Percentiles rank a stretch among this genome's conserved stretches.
phyloP scores from a whole-genome alignment of 768 basidiomycete genomes.

The Myochromella boudieri region DNA sequence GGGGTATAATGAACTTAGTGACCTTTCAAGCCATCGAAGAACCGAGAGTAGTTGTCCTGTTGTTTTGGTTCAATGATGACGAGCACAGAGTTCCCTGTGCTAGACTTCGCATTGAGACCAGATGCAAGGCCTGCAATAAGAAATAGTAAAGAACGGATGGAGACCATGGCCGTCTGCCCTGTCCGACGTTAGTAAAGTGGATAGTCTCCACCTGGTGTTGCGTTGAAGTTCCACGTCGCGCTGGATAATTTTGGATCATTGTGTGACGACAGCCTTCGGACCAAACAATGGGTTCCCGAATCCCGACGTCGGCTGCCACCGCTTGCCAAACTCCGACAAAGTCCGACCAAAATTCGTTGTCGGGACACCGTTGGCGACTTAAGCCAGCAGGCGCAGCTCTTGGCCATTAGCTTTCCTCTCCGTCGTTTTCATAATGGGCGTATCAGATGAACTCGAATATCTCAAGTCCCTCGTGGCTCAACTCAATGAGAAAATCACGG shows the following conservation, averaged over 20 bases:
- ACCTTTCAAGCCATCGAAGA: conserved; percentile 83
- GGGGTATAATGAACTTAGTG: conserved; percentile 9
- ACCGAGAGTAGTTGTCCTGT: conserved; percentile 75
- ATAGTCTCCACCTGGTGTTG: conserved; percentile 1
- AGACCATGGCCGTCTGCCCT: conserved; percentile 32
- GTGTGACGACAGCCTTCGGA: conserved; percentile 14
- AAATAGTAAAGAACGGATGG: conserved; percentile 33
- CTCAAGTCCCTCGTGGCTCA: conserved; percentile 91
- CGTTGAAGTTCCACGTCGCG: conserved; percentile 22
- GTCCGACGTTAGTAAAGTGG: conserved; percentile 10
- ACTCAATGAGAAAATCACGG: conserved; percentile 85
- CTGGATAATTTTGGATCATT: conserved; percentile 20
- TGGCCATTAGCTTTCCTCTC: conserved; percentile 8
- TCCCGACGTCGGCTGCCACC: conserved; percentile 8
- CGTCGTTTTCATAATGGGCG: conserved; percentile 47
- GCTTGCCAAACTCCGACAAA: conserved; percentile 22
- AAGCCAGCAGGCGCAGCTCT: conserved; percentile 12
- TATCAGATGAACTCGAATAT: conserved; percentile 84
- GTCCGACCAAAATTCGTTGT: conserved; percentile 27
- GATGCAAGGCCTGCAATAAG: conserved; percentile 29
- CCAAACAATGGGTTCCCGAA: conserved; percentile 12
- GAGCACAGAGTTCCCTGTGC: conserved; percentile 78
- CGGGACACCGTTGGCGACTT: conserved; percentile 18
- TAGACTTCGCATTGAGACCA: conserved; percentile 61
- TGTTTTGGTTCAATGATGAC: conserved; percentile 78